Percentiles rank a stretch among this genome's conserved stretches.
Evolutionary conservation across 176 grass and related monocot species (phyloP).

Genomic region (Chloris gayana): DNA sequence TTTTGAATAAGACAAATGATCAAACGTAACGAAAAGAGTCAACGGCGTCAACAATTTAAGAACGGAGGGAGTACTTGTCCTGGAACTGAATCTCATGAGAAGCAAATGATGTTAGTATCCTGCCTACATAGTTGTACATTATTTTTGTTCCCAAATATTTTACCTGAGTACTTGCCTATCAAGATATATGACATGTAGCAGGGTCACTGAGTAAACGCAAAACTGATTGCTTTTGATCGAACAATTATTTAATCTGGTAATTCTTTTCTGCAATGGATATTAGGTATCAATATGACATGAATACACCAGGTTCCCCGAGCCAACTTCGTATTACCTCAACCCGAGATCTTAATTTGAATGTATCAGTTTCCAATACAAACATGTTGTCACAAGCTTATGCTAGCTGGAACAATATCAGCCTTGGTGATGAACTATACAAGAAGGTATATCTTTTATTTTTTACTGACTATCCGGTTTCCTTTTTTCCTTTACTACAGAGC

Average conservation of each 20-base stretch:
- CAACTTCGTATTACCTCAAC: conserved; percentile 92
- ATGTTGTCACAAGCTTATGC: conserved; percentile 98
- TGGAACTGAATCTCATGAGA: conserved; percentile 30
- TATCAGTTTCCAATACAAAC: conserved; percentile 91
- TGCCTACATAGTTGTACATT: not conserved
- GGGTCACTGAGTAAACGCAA: conserved; percentile 6
- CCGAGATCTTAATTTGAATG: conserved; percentile 77
- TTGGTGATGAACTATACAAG: conserved; percentile 74
- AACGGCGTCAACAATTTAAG: no score
- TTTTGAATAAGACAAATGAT: no score
- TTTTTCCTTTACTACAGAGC: not conserved
- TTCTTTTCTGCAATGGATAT: conserved; percentile 40
- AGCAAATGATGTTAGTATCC: not conserved
- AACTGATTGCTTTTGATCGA: conserved; percentile 9
- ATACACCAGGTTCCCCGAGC: conserved; percentile 69
- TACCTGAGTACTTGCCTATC: no score
- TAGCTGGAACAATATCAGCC: conserved; percentile 96
- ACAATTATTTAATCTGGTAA: conserved; percentile 26
- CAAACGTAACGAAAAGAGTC: no score
- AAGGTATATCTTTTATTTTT: conserved; percentile 46
- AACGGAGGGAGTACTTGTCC: no score
- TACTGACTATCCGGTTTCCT: not conserved
- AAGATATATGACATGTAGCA: conserved; percentile 17
- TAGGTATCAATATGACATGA: conserved; percentile 92
- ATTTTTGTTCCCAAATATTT: no score